phyloP scores from a whole-genome alignment of 1,139 yeast genomes.

The Kodamaea sp. region DNA sequence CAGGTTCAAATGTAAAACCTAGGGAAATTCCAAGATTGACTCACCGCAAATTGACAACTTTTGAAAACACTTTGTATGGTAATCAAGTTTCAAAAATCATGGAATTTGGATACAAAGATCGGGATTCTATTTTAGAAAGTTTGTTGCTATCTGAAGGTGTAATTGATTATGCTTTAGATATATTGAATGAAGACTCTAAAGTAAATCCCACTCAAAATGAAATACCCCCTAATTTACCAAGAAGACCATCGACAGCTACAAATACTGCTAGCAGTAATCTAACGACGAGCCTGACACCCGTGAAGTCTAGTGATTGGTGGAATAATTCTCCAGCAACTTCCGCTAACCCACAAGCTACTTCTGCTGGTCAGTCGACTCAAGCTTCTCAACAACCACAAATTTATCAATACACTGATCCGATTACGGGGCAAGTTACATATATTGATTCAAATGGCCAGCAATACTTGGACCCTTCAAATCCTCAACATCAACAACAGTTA shows the following conservation, averaged over 20 bases:
- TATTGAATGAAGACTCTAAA: slow-evolving; percentile 39
- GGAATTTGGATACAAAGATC: slow-evolving; percentile 46
- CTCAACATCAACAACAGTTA: slow-evolving; percentile 50
- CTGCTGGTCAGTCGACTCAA: slow-evolving; percentile 8
- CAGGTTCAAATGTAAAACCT: slow-evolving; percentile 1
- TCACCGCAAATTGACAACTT: slow-evolving; percentile 42
- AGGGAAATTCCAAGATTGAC: slow-evolving; percentile 30
- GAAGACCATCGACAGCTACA: slow-evolving; percentile 28
- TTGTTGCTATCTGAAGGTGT: slow-evolving; percentile 46
- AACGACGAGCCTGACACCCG: slow-evolving; percentile 1
- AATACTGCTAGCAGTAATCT: slow-evolving; percentile 4
- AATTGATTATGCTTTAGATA: slow-evolving; percentile 46
- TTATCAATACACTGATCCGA: slow-evolving; percentile 61
- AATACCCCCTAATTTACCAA: slow-evolving; percentile 38
- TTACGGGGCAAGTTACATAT: slow-evolving; percentile 57
- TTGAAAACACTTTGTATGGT: slow-evolving; percentile 40
- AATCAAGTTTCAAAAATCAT: slow-evolving; percentile 37
- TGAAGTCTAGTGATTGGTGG: slow-evolving; percentile 26
- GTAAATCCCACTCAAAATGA: slow-evolving; percentile 37
- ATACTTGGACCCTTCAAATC: slow-evolving; percentile 53
- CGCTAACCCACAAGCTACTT: slow-evolving; percentile 3
- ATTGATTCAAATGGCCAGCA: slow-evolving; percentile 59
- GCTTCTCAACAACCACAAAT: slow-evolving; percentile 31
- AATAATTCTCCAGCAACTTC: slow-evolving; percentile 10
- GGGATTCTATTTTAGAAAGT: slow-evolving; percentile 49